phyloP scores from a whole-genome alignment of 805 yeast genomes.

The Barnettozyma sucrosica region DNA sequence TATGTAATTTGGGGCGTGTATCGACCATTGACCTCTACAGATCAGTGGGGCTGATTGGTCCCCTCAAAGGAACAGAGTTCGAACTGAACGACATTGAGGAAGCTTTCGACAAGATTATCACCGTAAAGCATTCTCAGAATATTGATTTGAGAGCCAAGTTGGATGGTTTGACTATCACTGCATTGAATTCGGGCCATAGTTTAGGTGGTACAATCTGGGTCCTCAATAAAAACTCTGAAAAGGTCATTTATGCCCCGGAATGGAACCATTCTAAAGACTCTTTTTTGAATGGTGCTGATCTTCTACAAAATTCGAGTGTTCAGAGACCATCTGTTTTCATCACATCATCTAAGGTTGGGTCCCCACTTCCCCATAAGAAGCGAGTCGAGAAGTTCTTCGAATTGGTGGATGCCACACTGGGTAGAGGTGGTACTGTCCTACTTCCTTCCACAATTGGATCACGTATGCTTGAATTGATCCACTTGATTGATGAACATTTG shows the following conservation, averaged over 20 bases:
- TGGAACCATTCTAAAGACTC: conserved; percentile 95
- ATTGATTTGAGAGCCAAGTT: conserved; percentile 52
- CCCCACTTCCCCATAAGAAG: conserved; percentile 52
- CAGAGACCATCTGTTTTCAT: conserved; percentile 78
- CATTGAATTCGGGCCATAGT: conserved; percentile 87
- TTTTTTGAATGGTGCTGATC: conserved; percentile 66
- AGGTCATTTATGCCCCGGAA: conserved; percentile 79
- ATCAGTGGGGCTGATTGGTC: conserved; percentile 69
- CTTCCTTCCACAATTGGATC: conserved; percentile 80
- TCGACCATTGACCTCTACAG: conserved; percentile 81
- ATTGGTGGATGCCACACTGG: conserved; percentile 58
- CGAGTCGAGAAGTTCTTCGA: conserved; percentile 60
- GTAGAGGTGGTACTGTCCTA: conserved; percentile 73
- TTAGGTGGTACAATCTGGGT: conserved; percentile 94
- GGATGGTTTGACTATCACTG: conserved; percentile 63
- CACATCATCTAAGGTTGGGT: conserved; percentile 66
- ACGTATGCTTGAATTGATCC: conserved; percentile 73
- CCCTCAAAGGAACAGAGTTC: conserved; percentile 47
- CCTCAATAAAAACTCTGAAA: conserved; percentile 65
- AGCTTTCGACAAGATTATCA: conserved; percentile 63
- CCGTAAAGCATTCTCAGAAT: conserved; percentile 77
- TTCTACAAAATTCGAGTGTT: conserved; percentile 57
- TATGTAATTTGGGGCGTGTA: conserved; percentile 77
- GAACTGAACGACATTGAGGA: conserved; percentile 74
- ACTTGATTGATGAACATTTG: conserved; percentile 63